Conservation (phyloP, 495 filamentous ascomycete species). For the Podospora pseudoanserina region DNA sequence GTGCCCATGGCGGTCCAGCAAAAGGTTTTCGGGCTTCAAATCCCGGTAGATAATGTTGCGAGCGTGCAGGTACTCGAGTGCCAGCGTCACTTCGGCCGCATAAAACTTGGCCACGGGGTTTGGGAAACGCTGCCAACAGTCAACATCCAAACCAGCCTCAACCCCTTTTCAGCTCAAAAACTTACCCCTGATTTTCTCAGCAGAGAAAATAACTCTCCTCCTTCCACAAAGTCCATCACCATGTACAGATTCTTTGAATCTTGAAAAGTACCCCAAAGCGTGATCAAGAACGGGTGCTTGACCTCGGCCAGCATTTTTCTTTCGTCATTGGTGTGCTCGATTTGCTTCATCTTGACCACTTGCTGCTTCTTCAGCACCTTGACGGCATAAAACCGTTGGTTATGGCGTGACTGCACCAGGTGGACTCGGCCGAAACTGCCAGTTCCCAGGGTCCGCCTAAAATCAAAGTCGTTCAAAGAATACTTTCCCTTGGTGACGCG, state of each 20-base stretch:
- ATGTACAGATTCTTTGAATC: constrained; percentile 95
- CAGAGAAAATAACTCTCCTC: constrained; percentile 93
- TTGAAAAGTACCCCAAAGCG: constrained; percentile 97
- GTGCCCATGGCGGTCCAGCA: constrained; percentile 93
- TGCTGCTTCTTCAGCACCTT: constrained; percentile 98
- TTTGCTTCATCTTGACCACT: constrained; percentile 99
- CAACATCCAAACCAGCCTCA: constrained; percentile 10
- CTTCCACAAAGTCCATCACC: constrained; percentile 99
- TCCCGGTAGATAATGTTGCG: constrained; percentile 97
- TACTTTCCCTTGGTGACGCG: constrained; percentile 97
- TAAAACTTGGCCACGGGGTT: constrained; percentile 99
- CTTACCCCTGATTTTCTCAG: constrained; percentile 93
- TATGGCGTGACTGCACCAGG: constrained; percentile 93
- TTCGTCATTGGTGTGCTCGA: constrained; percentile 98
- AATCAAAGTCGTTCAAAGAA: constrained; percentile 78
- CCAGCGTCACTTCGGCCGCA: constrained; percentile 92
- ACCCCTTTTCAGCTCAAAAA: neutral
- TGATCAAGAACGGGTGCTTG: constrained; percentile 95
- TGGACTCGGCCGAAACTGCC: constrained; percentile 97
- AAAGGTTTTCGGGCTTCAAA: constrained; percentile 92
- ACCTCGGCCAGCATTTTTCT: constrained; percentile 90
- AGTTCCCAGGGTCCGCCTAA: constrained; percentile 88
- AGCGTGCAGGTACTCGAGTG: constrained; percentile 91
- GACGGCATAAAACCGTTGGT: constrained; percentile 94
- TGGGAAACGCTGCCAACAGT: constrained; percentile 75